phyloP scores from a whole-genome alignment of 148 eudicot species.

The Vaccinium corymbosum region DNA sequence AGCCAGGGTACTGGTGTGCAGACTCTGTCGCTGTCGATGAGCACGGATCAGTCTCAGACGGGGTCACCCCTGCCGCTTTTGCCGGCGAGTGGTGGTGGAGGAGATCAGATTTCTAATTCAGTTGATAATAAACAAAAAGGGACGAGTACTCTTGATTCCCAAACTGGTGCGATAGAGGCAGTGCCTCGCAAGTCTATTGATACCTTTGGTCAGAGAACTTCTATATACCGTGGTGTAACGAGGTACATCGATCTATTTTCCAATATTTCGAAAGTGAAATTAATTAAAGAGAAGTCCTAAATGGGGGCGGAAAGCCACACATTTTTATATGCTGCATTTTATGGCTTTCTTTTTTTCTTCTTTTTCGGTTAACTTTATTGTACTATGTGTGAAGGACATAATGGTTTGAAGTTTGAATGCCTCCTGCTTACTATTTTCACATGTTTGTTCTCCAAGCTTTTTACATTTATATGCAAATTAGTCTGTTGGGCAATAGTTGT shows the following conservation, averaged over 20 bases:
- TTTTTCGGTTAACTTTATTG: neutral
- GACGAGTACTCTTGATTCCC: slow-evolving; percentile 24
- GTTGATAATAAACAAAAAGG: slow-evolving; percentile 39
- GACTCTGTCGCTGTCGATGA: slow-evolving; percentile 69
- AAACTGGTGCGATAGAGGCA: slow-evolving; percentile 46
- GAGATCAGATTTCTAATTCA: slow-evolving; percentile 27
- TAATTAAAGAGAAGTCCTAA: neutral
- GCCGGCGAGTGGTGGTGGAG: slow-evolving; percentile 30
- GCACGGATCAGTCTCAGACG: slow-evolving; percentile 36
- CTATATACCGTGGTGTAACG: slow-evolving; percentile 96
- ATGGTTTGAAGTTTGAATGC: neutral
- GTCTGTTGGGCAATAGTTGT: neutral
- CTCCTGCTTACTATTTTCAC: neutral
- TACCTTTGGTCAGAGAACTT: slow-evolving; percentile 91
- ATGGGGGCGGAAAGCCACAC: neutral
- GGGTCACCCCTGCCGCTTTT: slow-evolving; percentile 42
- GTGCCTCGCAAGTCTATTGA: slow-evolving; percentile 74
- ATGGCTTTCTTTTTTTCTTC: neutral
- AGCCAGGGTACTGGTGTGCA: slow-evolving; percentile 15
- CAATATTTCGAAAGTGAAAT: neutral
- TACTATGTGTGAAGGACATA: neutral
- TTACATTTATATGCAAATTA: no score
- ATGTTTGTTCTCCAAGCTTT: neutral
- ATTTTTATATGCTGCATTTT: neutral
- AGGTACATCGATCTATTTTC: slow-evolving; percentile 35